Conservation (phyloP, 148 eudicot genomes). For the Nepenthes gracilis region DNA sequence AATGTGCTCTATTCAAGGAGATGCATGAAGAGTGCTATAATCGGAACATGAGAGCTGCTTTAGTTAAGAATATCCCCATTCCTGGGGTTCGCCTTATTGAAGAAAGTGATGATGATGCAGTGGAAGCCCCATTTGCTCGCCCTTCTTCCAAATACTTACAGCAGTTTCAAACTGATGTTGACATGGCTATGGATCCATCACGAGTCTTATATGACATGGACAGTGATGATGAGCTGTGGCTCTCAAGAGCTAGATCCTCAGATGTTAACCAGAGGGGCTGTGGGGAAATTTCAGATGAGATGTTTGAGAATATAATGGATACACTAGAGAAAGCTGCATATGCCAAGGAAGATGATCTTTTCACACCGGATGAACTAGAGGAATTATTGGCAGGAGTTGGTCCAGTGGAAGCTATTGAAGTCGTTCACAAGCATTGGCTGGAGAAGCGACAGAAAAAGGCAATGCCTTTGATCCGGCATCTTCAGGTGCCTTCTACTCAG, state of each 20-base stretch:
- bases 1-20: slow-evolving; percentile 85
- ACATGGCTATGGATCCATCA: slow-evolving; percentile 74
- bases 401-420: slow-evolving; percentile 36
- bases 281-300: slow-evolving; percentile 50
- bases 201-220: slow-evolving; percentile 87
- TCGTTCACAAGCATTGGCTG: slow-evolving; percentile 63
- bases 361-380: slow-evolving; percentile 61
- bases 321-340: slow-evolving; percentile 77
- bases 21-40: slow-evolving; percentile 88
- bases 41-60: slow-evolving; percentile 85
- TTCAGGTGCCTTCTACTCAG: slow-evolving; percentile 48
- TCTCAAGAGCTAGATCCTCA: slow-evolving; percentile 21
- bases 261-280: slow-evolving; percentile 6
- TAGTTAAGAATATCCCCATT: slow-evolving; percentile 88
- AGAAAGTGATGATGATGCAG: slow-evolving; percentile 39
- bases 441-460: slow-evolving; percentile 64
- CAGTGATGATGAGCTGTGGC: slow-evolving; percentile 90
- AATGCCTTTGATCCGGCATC: slow-evolving; percentile 80
- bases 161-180: slow-evolving; percentile 75
- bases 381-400: slow-evolving; percentile 44
- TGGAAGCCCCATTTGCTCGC: slow-evolving; percentile 43
- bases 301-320: slow-evolving; percentile 75
- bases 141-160: slow-evolving; percentile 42
- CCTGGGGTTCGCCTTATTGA: slow-evolving; percentile 87
- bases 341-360: slow-evolving; percentile 47